A percentile compares a stretch with the other conserved stretches of the same genome.
Conservation (phyloP, 192 early-diverging fungal species). For the Coemansia sp. region DNA sequence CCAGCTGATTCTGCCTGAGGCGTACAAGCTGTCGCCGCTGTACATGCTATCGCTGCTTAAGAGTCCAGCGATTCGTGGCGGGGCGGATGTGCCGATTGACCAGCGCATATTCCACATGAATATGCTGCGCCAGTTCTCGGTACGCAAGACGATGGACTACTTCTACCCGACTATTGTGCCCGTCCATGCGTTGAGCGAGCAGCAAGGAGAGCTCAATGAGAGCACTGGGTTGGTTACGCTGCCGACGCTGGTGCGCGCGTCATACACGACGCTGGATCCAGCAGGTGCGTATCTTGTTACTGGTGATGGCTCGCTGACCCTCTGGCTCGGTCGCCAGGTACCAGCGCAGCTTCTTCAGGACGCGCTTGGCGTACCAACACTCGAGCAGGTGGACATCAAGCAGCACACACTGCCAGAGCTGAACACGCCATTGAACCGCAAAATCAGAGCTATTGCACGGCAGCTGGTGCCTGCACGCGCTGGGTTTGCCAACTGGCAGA, state of each 20-base stretch:
- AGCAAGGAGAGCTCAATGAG: slow-evolving; percentile 54
- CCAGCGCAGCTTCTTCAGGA: slow-evolving; percentile 62
- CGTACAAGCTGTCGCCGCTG: slow-evolving; percentile 90
- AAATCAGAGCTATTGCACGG: slow-evolving; percentile 64
- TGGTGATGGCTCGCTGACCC: slow-evolving; percentile 70
- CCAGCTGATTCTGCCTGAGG: slow-evolving; percentile 95
- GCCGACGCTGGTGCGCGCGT: slow-evolving; percentile 69
- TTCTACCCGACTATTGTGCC: slow-evolving; percentile 84
- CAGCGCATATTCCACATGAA: slow-evolving; percentile 78
- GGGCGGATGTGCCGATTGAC: slow-evolving; percentile 75
- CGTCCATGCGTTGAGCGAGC: slow-evolving; percentile 59
- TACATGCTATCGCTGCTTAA: slow-evolving; percentile 85
- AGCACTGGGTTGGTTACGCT: slow-evolving; percentile 60
- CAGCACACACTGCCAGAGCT: slow-evolving; percentile 62
- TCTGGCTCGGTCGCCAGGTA: slow-evolving; percentile 87
- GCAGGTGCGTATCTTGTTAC: slow-evolving; percentile 84
- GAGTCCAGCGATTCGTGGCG: slow-evolving; percentile 75
- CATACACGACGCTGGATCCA: slow-evolving; percentile 72
- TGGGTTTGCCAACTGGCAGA: slow-evolving; percentile 64
- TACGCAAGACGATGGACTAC: slow-evolving; percentile 71
- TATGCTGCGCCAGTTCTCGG: slow-evolving; percentile 71
- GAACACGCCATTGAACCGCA: slow-evolving; percentile 60
- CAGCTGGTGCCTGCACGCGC: slow-evolving; percentile 66
- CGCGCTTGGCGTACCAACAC: slow-evolving; percentile 77
- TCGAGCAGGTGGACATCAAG: slow-evolving; percentile 66